Evolutionary conservation across 352 stramenopile species (phyloP), one percentile per base, ranked within the genome.

Genomic region (Phytopythium mirpurense): DNA sequence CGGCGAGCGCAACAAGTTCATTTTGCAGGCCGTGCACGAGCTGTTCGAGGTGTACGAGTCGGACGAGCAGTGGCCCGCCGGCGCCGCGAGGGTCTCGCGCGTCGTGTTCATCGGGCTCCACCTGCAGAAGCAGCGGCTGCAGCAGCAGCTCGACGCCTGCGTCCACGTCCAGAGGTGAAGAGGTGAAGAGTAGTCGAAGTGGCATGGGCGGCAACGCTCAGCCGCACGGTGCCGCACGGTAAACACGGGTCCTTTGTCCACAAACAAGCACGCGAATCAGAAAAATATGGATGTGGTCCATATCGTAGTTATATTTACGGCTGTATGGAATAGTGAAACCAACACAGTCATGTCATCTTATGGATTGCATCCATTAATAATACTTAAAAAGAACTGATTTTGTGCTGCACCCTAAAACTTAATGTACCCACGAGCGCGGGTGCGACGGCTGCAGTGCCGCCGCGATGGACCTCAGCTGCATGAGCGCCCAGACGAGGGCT

Each of bases 21-120:
- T 93, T 21, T 61, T 93, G 26, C 83, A 93, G 51, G 83, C 78
- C n/a, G 83, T 93, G 35, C 79, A 91, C 46, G 80, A 93, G 53
- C 57, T 91, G 18, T 93, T 91, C 46, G 80, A 90, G 37, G 72
- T 93, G 21, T 88, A 87, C 57, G 55, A 68, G 19, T 83, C 73
- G 5, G 66, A 88, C 43, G 80, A 90, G 52, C 40, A 41, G 19
- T 90, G 79, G 79, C 37, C 38, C 26, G 52, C 63, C 26, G 44
- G 37, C 3, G 59, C 62, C 29, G 24, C 18, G 16, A 55, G 29
- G 7, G 51, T 59, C 23, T 86, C 80, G 32, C 70, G 79, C 18
- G 63, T 90, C 27, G 80, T 90, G 43, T 88, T 90, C 57, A 90
- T 90, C 48, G 80, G 80, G 3, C 60, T 89, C 26, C 59, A 86